phyloP scores from a whole-genome alignment of 805 yeast genomes.

The Barnettozyma populi region DNA sequence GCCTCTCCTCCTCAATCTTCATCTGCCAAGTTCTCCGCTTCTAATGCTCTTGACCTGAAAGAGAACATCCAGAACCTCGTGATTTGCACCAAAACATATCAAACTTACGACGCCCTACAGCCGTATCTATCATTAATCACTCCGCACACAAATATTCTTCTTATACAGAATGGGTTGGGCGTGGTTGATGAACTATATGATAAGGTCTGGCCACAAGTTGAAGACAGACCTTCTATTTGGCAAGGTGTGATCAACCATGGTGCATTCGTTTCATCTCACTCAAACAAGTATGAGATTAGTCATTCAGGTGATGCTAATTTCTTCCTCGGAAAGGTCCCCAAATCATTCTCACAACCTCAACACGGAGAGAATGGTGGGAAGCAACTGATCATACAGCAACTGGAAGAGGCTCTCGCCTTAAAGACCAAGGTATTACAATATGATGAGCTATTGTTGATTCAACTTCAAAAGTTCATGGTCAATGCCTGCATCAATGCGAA shows the following conservation, averaged over 20 bases:
- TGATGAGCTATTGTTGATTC: constrained; percentile 49
- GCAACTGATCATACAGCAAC: constrained; percentile 23
- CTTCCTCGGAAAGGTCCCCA: constrained; percentile 53
- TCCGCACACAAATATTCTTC: constrained; percentile 51
- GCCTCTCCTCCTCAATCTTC: constrained; percentile 11
- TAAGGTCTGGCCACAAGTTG: constrained; percentile 46
- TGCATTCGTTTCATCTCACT: constrained; percentile 41
- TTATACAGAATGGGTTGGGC: constrained; percentile 91
- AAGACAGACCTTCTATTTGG: constrained; percentile 50
- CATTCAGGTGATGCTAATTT: constrained; percentile 75
- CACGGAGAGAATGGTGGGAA: constrained; percentile 5
- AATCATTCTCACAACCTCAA: constrained; percentile 18
- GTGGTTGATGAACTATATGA: constrained; percentile 51
- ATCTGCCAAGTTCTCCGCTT: constrained; percentile 7
- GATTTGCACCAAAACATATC: constrained; percentile 76
- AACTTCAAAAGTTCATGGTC: constrained; percentile 69
- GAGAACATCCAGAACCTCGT: constrained; percentile 50
- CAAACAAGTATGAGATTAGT: constrained; percentile 35
- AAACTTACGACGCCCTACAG: constrained; percentile 56
- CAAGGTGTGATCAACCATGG: constrained; percentile 87
- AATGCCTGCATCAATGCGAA: constrained; percentile 83
- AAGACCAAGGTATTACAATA: constrained; percentile 32
- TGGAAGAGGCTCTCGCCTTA: constrained; percentile 26
- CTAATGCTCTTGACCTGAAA: constrained; percentile 14
- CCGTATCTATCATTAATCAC: constrained; percentile 48